These are phyloP conservation scores for Melastoma malabathricum DNA, from an alignment of 345 rosid genomes.

Conservation along the genomic window DNA sequence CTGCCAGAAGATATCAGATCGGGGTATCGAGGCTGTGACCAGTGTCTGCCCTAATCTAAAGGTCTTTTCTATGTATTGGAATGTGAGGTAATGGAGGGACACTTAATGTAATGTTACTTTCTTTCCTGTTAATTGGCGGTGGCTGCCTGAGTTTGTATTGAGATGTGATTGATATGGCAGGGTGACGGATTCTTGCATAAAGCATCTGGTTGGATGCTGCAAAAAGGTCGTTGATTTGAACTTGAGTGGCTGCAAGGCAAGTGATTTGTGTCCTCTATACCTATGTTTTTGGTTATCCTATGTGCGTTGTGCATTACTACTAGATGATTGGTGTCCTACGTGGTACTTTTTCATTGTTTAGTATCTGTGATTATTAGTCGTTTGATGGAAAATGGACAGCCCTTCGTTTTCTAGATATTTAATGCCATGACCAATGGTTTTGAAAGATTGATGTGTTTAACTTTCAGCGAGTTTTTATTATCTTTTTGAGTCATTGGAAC, in stretches of 20 bases:
- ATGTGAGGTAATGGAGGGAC: slow-evolving; percentile 52
- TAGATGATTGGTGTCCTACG: too few species aligned
- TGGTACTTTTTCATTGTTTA: too few species aligned
- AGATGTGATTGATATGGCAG: slow-evolving; percentile 20
- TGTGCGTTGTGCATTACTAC: background rate
- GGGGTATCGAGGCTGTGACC: slow-evolving; percentile 57
- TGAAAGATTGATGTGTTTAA: too few species aligned
- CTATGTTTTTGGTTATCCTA: background rate
- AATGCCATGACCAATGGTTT: too few species aligned
- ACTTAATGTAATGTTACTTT: background rate
- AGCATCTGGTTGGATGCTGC: slow-evolving; percentile 62
- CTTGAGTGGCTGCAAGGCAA: slow-evolving; percentile 93
- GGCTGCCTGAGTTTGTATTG: background rate
- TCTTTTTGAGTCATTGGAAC: too few species aligned
- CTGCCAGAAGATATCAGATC: slow-evolving; percentile 92
- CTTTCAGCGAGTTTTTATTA: too few species aligned
- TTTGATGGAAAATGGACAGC: too few species aligned
- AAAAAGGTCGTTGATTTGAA: slow-evolving; percentile 52
- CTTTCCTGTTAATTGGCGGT: background rate
- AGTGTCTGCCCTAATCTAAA: slow-evolving; percentile 51
- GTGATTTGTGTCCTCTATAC: slow-evolving; percentile 2
- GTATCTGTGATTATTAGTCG: too few species aligned
- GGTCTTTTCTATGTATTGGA: slow-evolving; percentile 80
- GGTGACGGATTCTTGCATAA: slow-evolving; percentile 47
- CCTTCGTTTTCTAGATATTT: too few species aligned